Evolutionary conservation across 148 eudicot genomes (phyloP), one percentile per base, ranked within the genome.

Genomic region (Limonium bicolor): DNA sequence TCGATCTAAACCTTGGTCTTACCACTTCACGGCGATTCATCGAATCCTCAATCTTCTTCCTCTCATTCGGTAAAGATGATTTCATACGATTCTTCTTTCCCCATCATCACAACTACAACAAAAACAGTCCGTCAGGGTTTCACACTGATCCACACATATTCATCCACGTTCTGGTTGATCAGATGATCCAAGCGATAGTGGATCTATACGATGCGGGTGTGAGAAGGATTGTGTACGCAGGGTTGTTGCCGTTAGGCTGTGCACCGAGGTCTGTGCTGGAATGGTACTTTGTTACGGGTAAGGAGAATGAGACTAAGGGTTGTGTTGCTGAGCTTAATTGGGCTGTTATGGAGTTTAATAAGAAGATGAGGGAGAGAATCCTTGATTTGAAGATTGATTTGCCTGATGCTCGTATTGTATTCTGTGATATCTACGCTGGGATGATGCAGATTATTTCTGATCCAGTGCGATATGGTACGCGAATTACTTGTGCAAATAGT

Each of bases 51-150:
- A 37, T 80, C 11, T 75, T 80, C 68, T 80, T 63, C 60, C 65
- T 75, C 23, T 80, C 88, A 20, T 61, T 80, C 3, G 88, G 88
- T 10, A 75, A 75, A 59, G 82, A 75, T 47, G 88, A 80, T 41
- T 71, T 62, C 37, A 51, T 74, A 44, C 45, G 56, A 42, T 67
- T 66, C 55, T 51, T 72, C 34, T n/a, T n/a, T n/a, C n/a, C n/a
- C n/a, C n/a, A n/a, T n/a, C 58, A 62, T 46, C 38, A 60, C 0
- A 59, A 54, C 31, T 26, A 43, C 48, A 43, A 24, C 14, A 23
- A 28, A 6, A 47, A 31, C 20, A 61, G 7, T 11, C 48, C 19
- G 9, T 9, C 36, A 26, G 15, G 20, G 20, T 34, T 19, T 52
- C 56, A 16, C 30, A 48, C 7, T 50, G 35, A 45, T 27, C 56